These are phyloP conservation scores for Lipomyces lipofer DNA, from an alignment of 805 yeast genomes.

Conservation along the genomic window DNA sequence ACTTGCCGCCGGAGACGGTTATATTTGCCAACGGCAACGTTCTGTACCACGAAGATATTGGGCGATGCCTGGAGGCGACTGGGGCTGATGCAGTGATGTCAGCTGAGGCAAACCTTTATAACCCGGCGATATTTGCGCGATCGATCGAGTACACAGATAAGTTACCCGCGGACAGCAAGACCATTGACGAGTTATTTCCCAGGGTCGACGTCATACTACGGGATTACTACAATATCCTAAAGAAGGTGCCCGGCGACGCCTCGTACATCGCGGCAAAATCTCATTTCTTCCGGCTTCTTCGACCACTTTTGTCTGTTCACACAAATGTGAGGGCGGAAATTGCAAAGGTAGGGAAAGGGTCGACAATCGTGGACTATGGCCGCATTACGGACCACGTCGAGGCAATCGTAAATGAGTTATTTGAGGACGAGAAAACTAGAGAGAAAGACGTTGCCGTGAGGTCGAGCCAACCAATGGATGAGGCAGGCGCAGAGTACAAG, in stretches of 20 bases:
- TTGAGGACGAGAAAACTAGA: conserved; percentile 51
- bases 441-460: conserved; percentile 59
- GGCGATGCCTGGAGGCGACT: conserved; percentile 62
- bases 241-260: conserved; percentile 61
- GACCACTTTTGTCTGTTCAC: conserved; percentile 75
- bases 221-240: conserved; percentile 85
- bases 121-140: conserved; percentile 77
- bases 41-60: conserved; percentile 82
- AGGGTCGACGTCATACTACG: conserved; percentile 80
- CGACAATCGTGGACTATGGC: conserved; percentile 51
- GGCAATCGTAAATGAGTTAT: conserved; percentile 58
- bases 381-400: conserved; percentile 67
- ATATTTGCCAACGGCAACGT: conserved; percentile 94
- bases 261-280: conserved; percentile 84
- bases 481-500: conserved; percentile 81
- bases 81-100: conserved; percentile 92
- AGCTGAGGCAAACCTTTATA: conserved; percentile 91
- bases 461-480: conserved; percentile 52
- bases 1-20: conserved; percentile 78
- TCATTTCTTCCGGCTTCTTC: conserved; percentile 82
- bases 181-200: conserved; percentile 70
- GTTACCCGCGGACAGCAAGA: conserved; percentile 40
- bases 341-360: conserved; percentile 51
- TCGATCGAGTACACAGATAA: conserved; percentile 3
- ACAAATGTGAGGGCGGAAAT: conserved; percentile 75